Conservation (phyloP, 805 yeast species). For the Lipomyces sp. region DNA sequence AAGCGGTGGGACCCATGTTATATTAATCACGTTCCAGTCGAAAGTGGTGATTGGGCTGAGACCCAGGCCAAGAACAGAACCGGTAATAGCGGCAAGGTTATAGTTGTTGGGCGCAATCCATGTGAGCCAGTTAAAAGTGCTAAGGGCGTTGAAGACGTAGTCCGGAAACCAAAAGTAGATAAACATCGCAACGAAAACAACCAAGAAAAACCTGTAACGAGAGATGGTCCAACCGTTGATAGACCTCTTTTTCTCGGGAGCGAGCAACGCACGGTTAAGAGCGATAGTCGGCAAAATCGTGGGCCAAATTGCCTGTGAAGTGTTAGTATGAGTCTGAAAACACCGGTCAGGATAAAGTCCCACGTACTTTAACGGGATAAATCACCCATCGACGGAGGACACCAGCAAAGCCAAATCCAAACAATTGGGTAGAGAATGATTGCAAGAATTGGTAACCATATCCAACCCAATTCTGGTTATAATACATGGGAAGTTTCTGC, state of each 20-base stretch:
- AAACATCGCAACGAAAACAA: conserved; percentile 51
- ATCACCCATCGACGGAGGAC: conserved; percentile 61
- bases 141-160: conserved; percentile 60
- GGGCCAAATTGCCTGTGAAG: conserved; percentile 62
- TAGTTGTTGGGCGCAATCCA: conserved; percentile 66
- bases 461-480: conserved; percentile 14
- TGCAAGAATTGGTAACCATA: conserved; percentile 61
- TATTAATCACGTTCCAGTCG: conserved; percentile 68
- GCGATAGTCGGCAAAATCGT: conserved; percentile 62
- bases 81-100: conserved; percentile 67
- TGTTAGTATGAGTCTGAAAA: too few species aligned
- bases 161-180: conserved; percentile 68
- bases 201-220: conserved; percentile 54
- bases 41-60: conserved; percentile 64
- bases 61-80: conserved; percentile 66
- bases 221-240: conserved; percentile 68
- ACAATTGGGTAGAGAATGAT: conserved; percentile 60
- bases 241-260: conserved; percentile 48
- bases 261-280: conserved; percentile 55
- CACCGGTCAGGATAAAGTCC: too few species aligned
- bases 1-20: conserved; percentile 48
- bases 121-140: conserved; percentile 61
- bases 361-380: conserved; percentile 56
- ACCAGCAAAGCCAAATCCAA: conserved; percentile 73
- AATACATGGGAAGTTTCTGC: conserved; percentile 39